Evolutionary conservation across 345 rosid species (phyloP), one percentile per base, ranked within the genome.

Genomic region (Eutrema japonicum): DNA sequence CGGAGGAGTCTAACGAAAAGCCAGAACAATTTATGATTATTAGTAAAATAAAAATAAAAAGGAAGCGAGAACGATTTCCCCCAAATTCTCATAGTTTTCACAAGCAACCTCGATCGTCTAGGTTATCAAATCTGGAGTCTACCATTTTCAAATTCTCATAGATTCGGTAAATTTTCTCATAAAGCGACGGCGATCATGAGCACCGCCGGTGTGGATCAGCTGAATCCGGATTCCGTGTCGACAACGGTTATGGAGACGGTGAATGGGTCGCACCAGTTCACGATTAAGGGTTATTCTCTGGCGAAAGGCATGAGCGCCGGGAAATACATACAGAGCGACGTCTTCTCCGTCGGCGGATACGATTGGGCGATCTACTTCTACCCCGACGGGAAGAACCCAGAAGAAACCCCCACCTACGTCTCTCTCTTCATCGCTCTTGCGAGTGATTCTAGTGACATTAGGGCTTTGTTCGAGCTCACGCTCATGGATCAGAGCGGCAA

Each of bases 311-410:
- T 84, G 92, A 91, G 93, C 0, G 41, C 90, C 0, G 98, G 99
- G 3, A 91, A 86, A 58, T 90, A 83, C 75, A 82, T 96, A 43
- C 56, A 89, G 63, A 92, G 98, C 85, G 97, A 90, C 40, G 42
- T 86, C 18, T 92, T 96, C 82, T 79, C 92, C 55, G 87, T 90
- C 16, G 98, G 93, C 2, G 99, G 99, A 8, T 92, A 82, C 70
- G 91, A 92, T 35, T 96, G 99, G 99, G 92, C 88, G 66, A 78
- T 96, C 68, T 92, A 89, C 79, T 96, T 96, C 55, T 96, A 92
- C 48, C 99, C 99, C 0, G 93, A 93, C 67, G 99, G 98, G 7
- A 96, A 89, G 70, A 92, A 86, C 59, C 86, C 88, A 0, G 97
- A 90, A 81, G 97, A 96, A 64, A 83, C 67, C 32, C 57, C 90